phyloP scores from a whole-genome alignment of 1,284 basidiomycete species.

The Sphaerobolus stellatus region DNA sequence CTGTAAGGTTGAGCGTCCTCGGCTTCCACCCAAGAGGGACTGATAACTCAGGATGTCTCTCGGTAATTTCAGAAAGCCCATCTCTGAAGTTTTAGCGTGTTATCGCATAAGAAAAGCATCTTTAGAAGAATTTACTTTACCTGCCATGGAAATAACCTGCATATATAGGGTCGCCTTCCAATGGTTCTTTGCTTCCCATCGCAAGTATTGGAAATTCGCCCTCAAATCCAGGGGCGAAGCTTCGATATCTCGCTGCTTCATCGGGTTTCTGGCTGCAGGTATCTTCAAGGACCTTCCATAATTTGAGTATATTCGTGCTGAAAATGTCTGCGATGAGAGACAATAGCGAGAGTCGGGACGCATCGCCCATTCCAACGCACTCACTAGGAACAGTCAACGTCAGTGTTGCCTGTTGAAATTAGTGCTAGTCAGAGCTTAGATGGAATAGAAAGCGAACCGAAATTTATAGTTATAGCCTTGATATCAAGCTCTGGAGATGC shows the following conservation, averaged over 20 bases:
- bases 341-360: constrained; percentile 13
- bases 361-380: constrained; percentile 18
- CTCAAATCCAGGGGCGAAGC: constrained; percentile 54
- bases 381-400: constrained; percentile 60
- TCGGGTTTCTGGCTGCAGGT: constrained; percentile 63
- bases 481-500: constrained; percentile 78
- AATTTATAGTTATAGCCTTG: constrained; percentile 73
- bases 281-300: constrained; percentile 70
- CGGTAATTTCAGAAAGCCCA: constrained; percentile 73
- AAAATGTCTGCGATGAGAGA: constrained; percentile 38
- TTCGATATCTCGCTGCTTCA: too few species aligned
- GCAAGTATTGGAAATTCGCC: constrained; percentile 53
- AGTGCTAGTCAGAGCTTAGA: constrained; percentile 9
- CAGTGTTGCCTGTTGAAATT: constrained; percentile 61
- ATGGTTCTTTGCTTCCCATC: constrained; percentile 67
- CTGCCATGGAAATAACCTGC: constrained; percentile 88
- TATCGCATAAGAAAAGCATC: not conserved
- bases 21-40: constrained; percentile 42
- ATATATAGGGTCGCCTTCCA: constrained; percentile 73
- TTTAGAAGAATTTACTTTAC: constrained; percentile 29
- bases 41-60: constrained; percentile 72
- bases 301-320: constrained; percentile 76
- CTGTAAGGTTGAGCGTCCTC: constrained; percentile 51
- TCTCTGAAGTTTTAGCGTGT: constrained; percentile 47
- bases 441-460: constrained; percentile 49